Percentiles rank a stretch among this genome's conserved stretches.
Evolutionary conservation across 257 asterid genomes (phyloP).

Genomic region (Linderniella brevidens): DNA sequence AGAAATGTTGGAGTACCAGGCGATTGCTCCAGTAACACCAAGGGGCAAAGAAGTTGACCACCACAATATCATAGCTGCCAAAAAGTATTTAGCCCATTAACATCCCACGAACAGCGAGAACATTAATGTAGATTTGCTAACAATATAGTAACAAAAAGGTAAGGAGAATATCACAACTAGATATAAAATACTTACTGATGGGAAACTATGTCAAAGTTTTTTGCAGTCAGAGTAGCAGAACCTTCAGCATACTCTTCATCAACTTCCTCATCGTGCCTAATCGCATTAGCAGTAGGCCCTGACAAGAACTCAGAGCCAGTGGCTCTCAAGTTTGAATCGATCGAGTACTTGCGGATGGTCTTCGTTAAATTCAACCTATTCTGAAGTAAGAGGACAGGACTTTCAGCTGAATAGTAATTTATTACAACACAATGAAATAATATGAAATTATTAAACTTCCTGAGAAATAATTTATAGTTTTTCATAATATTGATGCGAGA

Average conservation of each 20-base stretch:
- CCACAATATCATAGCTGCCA: slow-evolving; percentile 63
- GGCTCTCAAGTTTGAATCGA: slow-evolving; percentile 62
- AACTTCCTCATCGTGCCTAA: slow-evolving; percentile 67
- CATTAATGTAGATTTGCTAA: neutral
- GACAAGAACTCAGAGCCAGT: slow-evolving; percentile 68
- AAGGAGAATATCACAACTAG: too few species aligned
- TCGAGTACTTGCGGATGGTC: slow-evolving; percentile 70
- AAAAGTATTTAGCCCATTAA: slow-evolving; percentile 11
- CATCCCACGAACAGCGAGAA: slow-evolving; percentile 5
- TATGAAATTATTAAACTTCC: too few species aligned
- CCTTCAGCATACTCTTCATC: slow-evolving; percentile 85
- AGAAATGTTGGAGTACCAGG: slow-evolving; percentile 36
- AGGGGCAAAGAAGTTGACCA: slow-evolving; percentile 87
- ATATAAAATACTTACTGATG: slow-evolving; percentile 47
- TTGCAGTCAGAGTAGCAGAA: slow-evolving; percentile 45
- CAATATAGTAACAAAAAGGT: too few species aligned
- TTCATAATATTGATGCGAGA: too few species aligned
- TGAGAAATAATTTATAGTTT: too few species aligned
- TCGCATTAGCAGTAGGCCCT: slow-evolving; percentile 27
- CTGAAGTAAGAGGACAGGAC: slow-evolving; percentile 28
- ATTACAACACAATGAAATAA: slow-evolving; percentile 2
- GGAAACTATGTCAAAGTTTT: slow-evolving; percentile 60
- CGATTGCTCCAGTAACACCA: slow-evolving; percentile 95
- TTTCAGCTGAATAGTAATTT: slow-evolving; percentile 6
- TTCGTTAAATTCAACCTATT: slow-evolving; percentile 90